Base-by-base conservation (phyloP, 768 basidiomycete genomes). In the Pulveroboletus sp. region DNA sequence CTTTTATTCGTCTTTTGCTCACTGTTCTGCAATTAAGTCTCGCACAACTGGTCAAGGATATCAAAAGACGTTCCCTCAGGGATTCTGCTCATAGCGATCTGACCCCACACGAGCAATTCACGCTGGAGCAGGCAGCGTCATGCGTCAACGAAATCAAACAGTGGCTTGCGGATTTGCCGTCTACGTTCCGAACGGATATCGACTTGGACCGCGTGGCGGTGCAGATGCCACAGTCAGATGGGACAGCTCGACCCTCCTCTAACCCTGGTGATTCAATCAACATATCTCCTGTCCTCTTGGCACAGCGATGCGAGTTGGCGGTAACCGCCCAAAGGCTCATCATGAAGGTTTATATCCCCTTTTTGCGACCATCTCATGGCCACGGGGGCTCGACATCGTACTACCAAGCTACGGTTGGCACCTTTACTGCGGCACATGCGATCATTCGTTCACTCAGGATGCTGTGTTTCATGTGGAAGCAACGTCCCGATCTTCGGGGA, bases 331-430 rank as follows among this genome's bases (percentile, higher is more conserved):
- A 86, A 55, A 68, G 79, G 35, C 62, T 89, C 46, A 71, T 86
- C 47, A 68, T 88, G 54, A 81, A 80, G 65, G 69, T 80, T 6
- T 89, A 83, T 61, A 61, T 81, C n/a, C 87, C 88, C 0, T 86
- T 88, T 66, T 65, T 88, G 52, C 70, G 73, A 13, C 69, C 69
- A 7, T 64, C 69, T 40, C 58, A 60, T 51, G 32, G 53, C 33
- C 44, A 60, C 47, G 46, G 61, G 46, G 48, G 56, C 58, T 47
- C 52, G 49, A 67, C 46, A 60, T 68, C 72, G 10, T 70, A 73
- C 47, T 76, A 76, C 49, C 79, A 81, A 51, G 82, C 82, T 1
- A 73, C 76, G 13, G 72, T 78, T 33, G 79, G 81, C 31, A 76
- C 77, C 28, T 72, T 86, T 36, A 78, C 76, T 46, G 86, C 89